Percentiles rank a stretch among this genome's conserved stretches.
Conservation (phyloP, 2,329 filamentous ascomycete genomes). For the Diplodia mutila region DNA sequence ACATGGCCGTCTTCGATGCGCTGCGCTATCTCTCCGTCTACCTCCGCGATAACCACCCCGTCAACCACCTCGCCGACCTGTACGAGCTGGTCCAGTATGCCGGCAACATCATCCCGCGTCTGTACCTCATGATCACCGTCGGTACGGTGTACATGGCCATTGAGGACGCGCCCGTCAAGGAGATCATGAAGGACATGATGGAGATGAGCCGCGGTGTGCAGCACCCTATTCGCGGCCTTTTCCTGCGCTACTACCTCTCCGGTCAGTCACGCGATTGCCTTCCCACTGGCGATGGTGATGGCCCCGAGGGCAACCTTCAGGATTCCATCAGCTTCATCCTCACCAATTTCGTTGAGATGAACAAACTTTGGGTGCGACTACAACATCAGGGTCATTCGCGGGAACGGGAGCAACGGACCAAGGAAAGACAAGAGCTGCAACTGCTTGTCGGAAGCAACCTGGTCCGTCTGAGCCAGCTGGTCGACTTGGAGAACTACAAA, state of each 20-base stretch:
- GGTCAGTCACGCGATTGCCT: conserved; percentile 91
- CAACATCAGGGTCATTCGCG: conserved; percentile 97
- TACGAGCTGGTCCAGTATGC: conserved; percentile 99
- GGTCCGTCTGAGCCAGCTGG: conserved; percentile 90
- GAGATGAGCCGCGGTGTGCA: conserved; percentile 99
- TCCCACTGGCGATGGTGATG: conserved; percentile 80
- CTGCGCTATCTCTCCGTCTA: conserved; percentile 95
- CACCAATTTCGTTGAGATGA: conserved; percentile 99
- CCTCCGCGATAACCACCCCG: conserved; percentile 93
- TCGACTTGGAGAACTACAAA: conserved; percentile 94
- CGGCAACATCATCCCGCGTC: conserved; percentile 92
- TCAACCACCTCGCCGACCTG: conserved; percentile 95
- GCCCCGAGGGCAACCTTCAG: conserved; percentile 91
- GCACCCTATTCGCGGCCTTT: conserved; percentile 92
- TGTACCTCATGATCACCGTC: conserved; percentile 99
- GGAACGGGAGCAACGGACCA: conserved; percentile 89
- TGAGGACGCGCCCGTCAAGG: conserved; percentile 96
- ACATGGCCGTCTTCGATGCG: conserved; percentile 99
- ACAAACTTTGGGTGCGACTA: conserved; percentile 97
- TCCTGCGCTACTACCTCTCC: conserved; percentile 93
- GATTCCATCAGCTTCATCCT: conserved; percentile 98
- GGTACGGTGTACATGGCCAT: conserved; percentile 99
- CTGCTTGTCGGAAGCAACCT: conserved; percentile 95
- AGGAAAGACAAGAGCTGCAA: conserved; percentile 93
- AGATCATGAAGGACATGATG: conserved; percentile 99